A percentile compares a stretch with the other conserved stretches of the same genome.
Conservation (phyloP, 257 asterid species). For the Misopates orontium region DNA sequence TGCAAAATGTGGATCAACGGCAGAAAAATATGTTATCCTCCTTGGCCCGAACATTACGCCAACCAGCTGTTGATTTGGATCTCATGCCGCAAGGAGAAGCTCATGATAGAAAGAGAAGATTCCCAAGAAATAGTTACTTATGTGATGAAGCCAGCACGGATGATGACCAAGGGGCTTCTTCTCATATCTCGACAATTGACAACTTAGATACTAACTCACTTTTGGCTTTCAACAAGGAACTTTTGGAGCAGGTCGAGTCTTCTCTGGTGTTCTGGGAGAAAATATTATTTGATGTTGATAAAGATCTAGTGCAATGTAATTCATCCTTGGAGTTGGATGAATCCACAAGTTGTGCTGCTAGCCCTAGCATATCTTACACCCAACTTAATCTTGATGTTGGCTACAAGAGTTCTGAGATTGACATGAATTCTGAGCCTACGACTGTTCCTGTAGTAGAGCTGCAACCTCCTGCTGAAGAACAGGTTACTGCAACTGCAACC, state of each 20-base stretch:
- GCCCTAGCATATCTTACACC: constrained; percentile 59
- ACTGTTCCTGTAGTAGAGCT: constrained; percentile 31
- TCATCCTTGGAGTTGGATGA: constrained; percentile 50
- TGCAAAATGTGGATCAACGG: constrained; percentile 44
- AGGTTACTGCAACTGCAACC: constrained; percentile 33
- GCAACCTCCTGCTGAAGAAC: constrained; percentile 39
- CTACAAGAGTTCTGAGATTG: constrained; percentile 46
- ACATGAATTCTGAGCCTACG: constrained; percentile 68
- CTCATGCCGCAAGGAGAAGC: constrained; percentile 43
- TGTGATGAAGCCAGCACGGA: constrained; percentile 41
- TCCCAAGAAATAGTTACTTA: constrained; percentile 48
- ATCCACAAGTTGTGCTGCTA: constrained; percentile 45
- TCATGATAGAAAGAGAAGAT: constrained; percentile 67
- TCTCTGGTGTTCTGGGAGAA: constrained; percentile 68
- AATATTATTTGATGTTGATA: constrained; percentile 43
- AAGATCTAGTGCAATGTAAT: constrained; percentile 35
- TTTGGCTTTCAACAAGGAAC: constrained; percentile 42
- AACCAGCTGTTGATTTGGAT: constrained; percentile 43
- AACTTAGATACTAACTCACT: constrained; percentile 44
- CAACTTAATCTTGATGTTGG: constrained; percentile 47
- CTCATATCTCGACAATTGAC: constrained; percentile 39
- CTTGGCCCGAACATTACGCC: constrained; percentile 44
- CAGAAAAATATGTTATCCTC: constrained; percentile 57
- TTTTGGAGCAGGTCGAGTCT: constrained; percentile 62
- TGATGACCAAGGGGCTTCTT: constrained; percentile 36